Conservation (phyloP, 176 grass and related monocot species). For the Cenchrus fungigraminus region DNA sequence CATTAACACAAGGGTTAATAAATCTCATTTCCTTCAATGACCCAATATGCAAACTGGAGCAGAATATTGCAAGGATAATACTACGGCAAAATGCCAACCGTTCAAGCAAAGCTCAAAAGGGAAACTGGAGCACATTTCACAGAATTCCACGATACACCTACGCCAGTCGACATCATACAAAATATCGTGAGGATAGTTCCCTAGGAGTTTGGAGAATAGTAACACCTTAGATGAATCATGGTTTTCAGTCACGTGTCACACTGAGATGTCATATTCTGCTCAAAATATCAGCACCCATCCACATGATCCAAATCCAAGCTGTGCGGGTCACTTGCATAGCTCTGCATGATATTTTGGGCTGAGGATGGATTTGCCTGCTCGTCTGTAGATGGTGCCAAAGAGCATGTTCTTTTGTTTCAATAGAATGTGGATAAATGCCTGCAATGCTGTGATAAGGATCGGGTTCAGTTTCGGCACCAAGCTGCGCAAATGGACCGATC, state of each 20-base stretch:
- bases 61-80: background rate
- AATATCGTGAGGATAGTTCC: conserved; percentile 18
- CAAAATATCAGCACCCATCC: conserved; percentile 31
- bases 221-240: conserved; percentile 12
- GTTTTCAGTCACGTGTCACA: conserved; percentile 34
- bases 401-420: conserved; percentile 1
- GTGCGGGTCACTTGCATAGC: background rate
- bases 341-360: conserved; percentile 11
- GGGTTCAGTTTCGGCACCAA: background rate
- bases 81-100: conserved; percentile 17
- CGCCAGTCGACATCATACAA: conserved; percentile 11
- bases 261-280: conserved; percentile 31
- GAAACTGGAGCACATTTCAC: conserved; percentile 13
- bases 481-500: background rate
- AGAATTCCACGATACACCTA: conserved; percentile 4
- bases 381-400: background rate
- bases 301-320: conserved; percentile 43
- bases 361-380: conserved; percentile 1
- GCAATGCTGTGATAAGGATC: background rate
- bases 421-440: conserved; percentile 7
- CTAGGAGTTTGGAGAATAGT: background rate
- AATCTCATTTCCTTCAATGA: background rate
- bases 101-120: conserved; percentile 13
- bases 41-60: background rate
- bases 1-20: background rate